These are phyloP conservation scores for Ustilago nuda DNA, from an alignment of 1,284 basidiomycete genomes.

Conservation along the genomic window DNA sequence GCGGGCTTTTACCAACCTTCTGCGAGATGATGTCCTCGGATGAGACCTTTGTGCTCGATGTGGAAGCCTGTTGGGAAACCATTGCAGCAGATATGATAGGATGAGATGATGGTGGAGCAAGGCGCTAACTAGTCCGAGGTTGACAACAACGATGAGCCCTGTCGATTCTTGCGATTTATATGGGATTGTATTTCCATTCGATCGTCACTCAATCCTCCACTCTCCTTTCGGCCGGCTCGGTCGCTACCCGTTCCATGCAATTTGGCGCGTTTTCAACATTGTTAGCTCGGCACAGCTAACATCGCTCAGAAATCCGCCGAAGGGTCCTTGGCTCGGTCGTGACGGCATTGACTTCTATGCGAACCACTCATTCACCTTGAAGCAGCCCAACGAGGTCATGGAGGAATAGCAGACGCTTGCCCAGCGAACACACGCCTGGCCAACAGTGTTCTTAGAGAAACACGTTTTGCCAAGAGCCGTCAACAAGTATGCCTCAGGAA, in stretches of 20 bases:
- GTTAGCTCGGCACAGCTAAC: not conserved
- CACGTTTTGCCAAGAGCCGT: conserved; percentile 76
- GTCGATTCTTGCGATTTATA: too few species aligned
- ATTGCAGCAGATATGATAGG: conserved; percentile 23
- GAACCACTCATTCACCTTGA: conserved; percentile 73
- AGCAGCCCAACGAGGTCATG: conserved; percentile 75
- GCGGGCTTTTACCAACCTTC: conserved; percentile 75
- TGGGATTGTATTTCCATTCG: conserved; percentile 15
- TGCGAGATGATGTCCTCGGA: conserved; percentile 86
- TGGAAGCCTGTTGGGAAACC: conserved; percentile 47
- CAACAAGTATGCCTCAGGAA: conserved; percentile 77
- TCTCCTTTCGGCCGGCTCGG: conserved; percentile 19
- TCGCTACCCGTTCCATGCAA: not conserved
- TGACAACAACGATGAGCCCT: conserved; percentile 10
- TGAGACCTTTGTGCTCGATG: conserved; percentile 71
- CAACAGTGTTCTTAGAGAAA: conserved; percentile 72
- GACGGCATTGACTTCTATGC: conserved; percentile 70
- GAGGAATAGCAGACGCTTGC: conserved; percentile 74
- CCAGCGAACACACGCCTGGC: conserved; percentile 40
- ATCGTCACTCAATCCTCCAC: conserved; percentile 42
- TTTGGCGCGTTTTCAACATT: not conserved
- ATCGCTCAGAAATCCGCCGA: not conserved
- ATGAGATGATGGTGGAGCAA: conserved; percentile 1
- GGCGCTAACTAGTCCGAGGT: not conserved
- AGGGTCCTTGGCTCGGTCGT: conserved; percentile 69